Evolutionary conservation across 331 rosid species (phyloP).

Genomic region (Ulmus americana): DNA sequence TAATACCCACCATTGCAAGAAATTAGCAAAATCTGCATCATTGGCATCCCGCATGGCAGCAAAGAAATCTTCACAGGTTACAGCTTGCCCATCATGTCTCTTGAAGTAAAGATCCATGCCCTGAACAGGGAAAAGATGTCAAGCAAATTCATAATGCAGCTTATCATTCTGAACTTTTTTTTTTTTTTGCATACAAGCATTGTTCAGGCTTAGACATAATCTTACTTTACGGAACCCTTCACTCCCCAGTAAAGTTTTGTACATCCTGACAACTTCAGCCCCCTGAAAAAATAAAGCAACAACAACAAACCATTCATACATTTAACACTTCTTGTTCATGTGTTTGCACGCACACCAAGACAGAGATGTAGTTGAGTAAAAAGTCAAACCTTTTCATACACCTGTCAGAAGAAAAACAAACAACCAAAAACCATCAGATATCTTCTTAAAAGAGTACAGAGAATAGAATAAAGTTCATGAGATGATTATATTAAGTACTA

Average conservation of each 20-base stretch:
- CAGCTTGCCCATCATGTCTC: constrained; percentile 98
- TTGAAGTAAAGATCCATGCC: constrained; percentile 98
- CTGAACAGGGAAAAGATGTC: constrained; percentile 37
- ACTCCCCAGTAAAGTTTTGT: constrained; percentile 88
- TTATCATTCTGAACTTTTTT: background rate
- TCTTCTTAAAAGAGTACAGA: constrained; percentile 16
- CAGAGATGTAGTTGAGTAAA: constrained; percentile 23
- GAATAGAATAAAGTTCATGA: constrained; percentile 1
- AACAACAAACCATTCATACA: constrained; percentile 28
- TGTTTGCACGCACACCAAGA: constrained; percentile 7
- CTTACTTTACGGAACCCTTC: constrained; percentile 89
- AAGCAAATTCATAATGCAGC: constrained; percentile 5
- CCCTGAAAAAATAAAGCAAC: constrained; percentile 54
- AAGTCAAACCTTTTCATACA: constrained; percentile 74
- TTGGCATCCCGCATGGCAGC: constrained; percentile 98
- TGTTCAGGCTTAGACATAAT: constrained; percentile 16
- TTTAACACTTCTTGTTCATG: background rate
- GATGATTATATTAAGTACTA: constrained; percentile 8
- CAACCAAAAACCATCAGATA: constrained; percentile 23
- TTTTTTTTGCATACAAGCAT: constrained; percentile 4
- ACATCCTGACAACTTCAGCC: constrained; percentile 99
- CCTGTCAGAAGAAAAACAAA: constrained; percentile 47
- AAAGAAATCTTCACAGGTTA: constrained; percentile 90
- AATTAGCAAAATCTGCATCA: constrained; percentile 86
- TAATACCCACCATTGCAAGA: constrained; percentile 54